These are phyloP conservation scores for Ogataea ganodermae DNA, from an alignment of 805 yeast genomes.

Conservation along the genomic window DNA sequence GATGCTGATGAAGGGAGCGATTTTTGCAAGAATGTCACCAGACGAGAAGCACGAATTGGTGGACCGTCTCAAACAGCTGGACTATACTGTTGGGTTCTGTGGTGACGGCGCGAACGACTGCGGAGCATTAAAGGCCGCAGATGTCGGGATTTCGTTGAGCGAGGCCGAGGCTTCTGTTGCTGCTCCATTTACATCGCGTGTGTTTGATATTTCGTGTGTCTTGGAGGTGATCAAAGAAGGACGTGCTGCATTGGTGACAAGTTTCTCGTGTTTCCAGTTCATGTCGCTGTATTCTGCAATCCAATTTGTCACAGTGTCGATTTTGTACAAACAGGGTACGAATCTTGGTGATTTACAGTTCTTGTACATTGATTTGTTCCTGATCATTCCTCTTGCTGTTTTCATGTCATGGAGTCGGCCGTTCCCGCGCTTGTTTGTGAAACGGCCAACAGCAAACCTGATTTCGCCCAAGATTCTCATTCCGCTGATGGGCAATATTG, in stretches of 20 bases:
- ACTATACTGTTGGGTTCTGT: constrained; percentile 94
- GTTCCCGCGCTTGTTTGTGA: constrained; percentile 53
- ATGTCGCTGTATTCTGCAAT: constrained; percentile 97
- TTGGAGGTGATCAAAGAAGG: constrained; percentile 92
- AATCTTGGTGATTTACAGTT: constrained; percentile 97
- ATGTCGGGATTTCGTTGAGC: constrained; percentile 91
- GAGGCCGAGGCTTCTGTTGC: constrained; percentile 99
- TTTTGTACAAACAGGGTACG: constrained; percentile 83
- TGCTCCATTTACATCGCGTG: constrained; percentile 93
- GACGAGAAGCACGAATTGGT: constrained; percentile 97
- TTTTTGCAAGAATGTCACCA: constrained; percentile 98
- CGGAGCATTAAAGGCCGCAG: constrained; percentile 97
- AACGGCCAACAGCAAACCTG: constrained; percentile 91
- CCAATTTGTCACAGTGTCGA: constrained; percentile 85
- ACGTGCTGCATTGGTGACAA: constrained; percentile 89
- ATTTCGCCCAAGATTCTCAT: constrained; percentile 85
- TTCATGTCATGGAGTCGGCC: constrained; percentile 98
- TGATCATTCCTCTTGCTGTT: constrained; percentile 92
- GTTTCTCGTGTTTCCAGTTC: constrained; percentile 95
- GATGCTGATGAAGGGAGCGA: constrained; percentile 68
- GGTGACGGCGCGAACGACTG: constrained; percentile 99
- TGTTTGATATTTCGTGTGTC: constrained; percentile 91
- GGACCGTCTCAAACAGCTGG: constrained; percentile 77
- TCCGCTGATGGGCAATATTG: constrained; percentile 81
- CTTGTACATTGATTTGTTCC: constrained; percentile 84